Conservation (phyloP, 2,329 filamentous ascomycete species). For the Talaromyces sp. region DNA sequence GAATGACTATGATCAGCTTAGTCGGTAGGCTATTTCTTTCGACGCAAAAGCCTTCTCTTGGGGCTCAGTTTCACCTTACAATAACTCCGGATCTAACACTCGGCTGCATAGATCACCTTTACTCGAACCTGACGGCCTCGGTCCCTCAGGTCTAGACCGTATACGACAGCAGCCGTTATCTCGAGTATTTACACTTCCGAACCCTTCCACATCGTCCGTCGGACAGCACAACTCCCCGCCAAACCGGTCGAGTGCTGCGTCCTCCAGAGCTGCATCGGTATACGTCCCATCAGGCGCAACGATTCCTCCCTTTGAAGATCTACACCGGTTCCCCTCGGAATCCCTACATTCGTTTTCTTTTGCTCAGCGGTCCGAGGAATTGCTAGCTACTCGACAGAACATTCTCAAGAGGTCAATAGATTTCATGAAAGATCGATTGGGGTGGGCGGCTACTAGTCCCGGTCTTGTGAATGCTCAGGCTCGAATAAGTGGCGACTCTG, state of each 20-base stretch:
- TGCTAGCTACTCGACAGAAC: slow-evolving; percentile 87
- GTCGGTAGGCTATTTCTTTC: slow-evolving; percentile 58
- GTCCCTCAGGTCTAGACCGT: slow-evolving; percentile 81
- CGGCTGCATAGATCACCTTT: slow-evolving; percentile 66
- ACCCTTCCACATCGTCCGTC: slow-evolving; percentile 62
- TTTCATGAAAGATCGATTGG: slow-evolving; percentile 91
- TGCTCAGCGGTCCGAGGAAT: slow-evolving; percentile 89
- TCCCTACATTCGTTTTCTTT: slow-evolving; percentile 98
- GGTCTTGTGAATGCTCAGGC: slow-evolving; percentile 82
- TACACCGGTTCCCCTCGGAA: slow-evolving; percentile 89
- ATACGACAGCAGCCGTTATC: slow-evolving; percentile 82
- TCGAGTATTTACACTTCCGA: slow-evolving; percentile 64
- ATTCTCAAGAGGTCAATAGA: slow-evolving; percentile 91
- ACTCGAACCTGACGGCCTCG: slow-evolving; percentile 82
- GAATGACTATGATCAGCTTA: slow-evolving; percentile 65
- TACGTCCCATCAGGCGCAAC: slow-evolving; percentile 61
- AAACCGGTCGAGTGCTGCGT: slow-evolving; percentile 64
- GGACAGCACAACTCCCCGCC: slow-evolving; percentile 66
- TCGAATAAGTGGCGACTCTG: slow-evolving; percentile 75
- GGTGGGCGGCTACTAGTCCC: slow-evolving; percentile 72
- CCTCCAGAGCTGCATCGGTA: slow-evolving; percentile 53
- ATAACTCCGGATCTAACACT: slow-evolving; percentile 17
- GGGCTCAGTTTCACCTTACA: background rate
- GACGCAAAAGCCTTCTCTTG: background rate
- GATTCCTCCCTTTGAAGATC: slow-evolving; percentile 77